These are phyloP conservation scores for Tirmania nivea DNA, from an alignment of 495 filamentous ascomycete species.

Conservation along the genomic window DNA sequence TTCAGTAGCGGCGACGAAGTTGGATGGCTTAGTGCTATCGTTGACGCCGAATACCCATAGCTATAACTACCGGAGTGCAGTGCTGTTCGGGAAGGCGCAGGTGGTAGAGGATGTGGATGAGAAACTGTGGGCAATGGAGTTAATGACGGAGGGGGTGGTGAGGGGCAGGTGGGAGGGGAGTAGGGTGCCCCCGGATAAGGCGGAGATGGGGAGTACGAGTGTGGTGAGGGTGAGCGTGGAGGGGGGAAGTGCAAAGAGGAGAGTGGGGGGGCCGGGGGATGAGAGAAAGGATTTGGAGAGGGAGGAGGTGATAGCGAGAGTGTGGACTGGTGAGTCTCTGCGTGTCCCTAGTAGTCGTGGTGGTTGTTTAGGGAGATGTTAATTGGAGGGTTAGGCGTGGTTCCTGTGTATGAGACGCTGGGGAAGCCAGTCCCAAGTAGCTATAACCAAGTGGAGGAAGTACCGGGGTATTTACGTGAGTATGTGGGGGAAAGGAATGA, in stretches of 20 bases:
- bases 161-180: conserved; percentile 45
- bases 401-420: conserved; percentile 44
- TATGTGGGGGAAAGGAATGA: conserved; percentile 35
- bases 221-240: conserved; percentile 49
- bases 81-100: conserved; percentile 53
- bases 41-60: conserved; percentile 56
- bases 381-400: conserved; percentile 23
- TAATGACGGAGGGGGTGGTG: conserved; percentile 58
- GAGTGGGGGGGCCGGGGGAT: conserved; percentile 46
- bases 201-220: conserved; percentile 53
- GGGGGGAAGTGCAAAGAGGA: conserved; percentile 59
- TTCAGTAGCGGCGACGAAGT: conserved; percentile 43
- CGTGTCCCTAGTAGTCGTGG: too few species aligned
- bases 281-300: conserved; percentile 45
- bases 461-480: conserved; percentile 41
- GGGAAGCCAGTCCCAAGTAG: conserved; percentile 47
- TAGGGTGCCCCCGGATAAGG: conserved; percentile 45
- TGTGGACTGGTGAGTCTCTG: conserved; percentile 42
- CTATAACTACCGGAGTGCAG: conserved; percentile 75
- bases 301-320: conserved; percentile 33
- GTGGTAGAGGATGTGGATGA: conserved; percentile 46
- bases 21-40: conserved; percentile 57
- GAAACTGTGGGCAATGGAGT: conserved; percentile 63
- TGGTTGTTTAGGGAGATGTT: too few species aligned
- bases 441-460: conserved; percentile 34